These are phyloP conservation scores for Thinopyrum elongatum DNA, from an alignment of 176 grass and related monocot genomes.

Conservation along the genomic window DNA sequence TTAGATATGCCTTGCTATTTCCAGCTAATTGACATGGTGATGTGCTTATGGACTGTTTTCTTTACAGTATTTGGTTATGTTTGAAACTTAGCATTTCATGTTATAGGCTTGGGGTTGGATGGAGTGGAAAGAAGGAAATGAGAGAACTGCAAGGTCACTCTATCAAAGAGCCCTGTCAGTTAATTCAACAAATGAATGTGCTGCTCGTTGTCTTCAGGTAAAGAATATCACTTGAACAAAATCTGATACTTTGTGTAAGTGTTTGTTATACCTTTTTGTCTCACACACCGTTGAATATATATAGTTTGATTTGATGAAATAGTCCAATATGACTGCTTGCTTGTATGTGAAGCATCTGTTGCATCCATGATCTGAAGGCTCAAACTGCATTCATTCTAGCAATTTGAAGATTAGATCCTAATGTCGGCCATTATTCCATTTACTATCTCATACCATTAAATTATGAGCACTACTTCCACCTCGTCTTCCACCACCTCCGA, in stretches of 20 bases:
- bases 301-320: neutral
- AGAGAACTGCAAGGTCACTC: slow-evolving; percentile 73
- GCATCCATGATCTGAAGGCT: neutral
- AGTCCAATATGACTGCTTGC: neutral
- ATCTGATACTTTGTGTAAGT: neutral
- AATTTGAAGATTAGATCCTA: neutral
- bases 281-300: neutral
- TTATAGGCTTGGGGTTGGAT: slow-evolving; percentile 98
- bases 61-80: neutral
- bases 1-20: neutral
- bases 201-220: slow-evolving; percentile 96
- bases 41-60: neutral
- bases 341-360: neutral
- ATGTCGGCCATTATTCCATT: neutral
- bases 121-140: slow-evolving; percentile 99
- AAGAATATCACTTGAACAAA: slow-evolving; percentile 8
- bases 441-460: neutral
- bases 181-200: slow-evolving; percentile 86
- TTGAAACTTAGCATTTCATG: neutral
- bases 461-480: neutral
- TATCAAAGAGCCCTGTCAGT: slow-evolving; percentile 88
- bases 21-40: neutral
- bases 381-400: neutral
- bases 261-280: neutral
- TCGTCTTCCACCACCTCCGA: slow-evolving; percentile 35